Conservation (phyloP, 140 eudicot genomes). For the Stevia rebaudiana region DNA sequence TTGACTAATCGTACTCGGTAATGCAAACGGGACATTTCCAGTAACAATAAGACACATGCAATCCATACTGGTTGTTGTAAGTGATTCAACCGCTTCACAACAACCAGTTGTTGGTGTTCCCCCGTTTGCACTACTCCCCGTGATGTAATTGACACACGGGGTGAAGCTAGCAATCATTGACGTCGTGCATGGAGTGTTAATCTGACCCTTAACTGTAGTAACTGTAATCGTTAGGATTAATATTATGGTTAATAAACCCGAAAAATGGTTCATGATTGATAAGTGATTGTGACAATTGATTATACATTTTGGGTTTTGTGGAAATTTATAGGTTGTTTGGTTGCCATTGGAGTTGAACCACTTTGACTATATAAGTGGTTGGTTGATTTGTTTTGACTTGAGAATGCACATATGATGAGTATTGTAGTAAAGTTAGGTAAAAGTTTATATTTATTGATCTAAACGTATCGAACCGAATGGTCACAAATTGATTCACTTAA, state of each 20-base stretch:
- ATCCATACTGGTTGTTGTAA: slow-evolving; percentile 40
- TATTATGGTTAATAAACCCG: background rate
- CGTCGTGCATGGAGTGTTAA: slow-evolving; percentile 52
- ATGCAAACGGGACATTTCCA: slow-evolving; percentile 62
- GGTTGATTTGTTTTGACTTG: slow-evolving; percentile 34
- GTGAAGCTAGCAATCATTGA: slow-evolving; percentile 52
- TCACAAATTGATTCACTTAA: too few species aligned
- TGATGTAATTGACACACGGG: slow-evolving; percentile 61
- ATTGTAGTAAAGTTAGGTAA: slow-evolving; percentile 23
- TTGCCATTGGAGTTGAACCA: slow-evolving; percentile 33
- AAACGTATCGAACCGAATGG: too few species aligned
- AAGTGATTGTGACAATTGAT: background rate
- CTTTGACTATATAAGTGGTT: slow-evolving; percentile 25
- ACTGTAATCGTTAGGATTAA: slow-evolving; percentile 17
- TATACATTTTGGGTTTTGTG: slow-evolving; percentile 7
- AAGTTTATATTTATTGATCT: background rate
- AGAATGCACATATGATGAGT: background rate
- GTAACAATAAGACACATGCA: slow-evolving; percentile 71
- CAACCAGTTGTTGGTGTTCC: slow-evolving; percentile 55
- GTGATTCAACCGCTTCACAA: slow-evolving; percentile 47
- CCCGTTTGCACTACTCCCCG: slow-evolving; percentile 59
- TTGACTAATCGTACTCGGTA: slow-evolving; percentile 40
- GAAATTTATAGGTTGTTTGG: slow-evolving; percentile 4
- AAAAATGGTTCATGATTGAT: slow-evolving; percentile 26
- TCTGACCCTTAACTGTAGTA: slow-evolving; percentile 39